Evolutionary conservation across 768 basidiomycete genomes (phyloP).

Genomic region (Dentipellis sp.): DNA sequence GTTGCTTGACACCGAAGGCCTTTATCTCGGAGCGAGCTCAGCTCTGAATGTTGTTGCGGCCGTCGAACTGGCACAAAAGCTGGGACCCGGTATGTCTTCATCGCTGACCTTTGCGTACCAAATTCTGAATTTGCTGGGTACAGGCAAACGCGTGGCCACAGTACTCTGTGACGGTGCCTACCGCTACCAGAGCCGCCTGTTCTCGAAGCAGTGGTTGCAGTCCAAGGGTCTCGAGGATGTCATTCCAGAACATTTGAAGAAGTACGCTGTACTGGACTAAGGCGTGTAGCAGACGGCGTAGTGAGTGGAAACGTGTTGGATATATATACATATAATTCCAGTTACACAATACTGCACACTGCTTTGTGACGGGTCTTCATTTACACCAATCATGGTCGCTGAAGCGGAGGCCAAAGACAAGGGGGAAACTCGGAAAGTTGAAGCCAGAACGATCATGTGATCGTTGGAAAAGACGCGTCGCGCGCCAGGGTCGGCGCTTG

Average conservation of each 20-base stretch:
- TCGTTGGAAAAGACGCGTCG: no score
- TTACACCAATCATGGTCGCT: no score
- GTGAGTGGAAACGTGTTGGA: no score
- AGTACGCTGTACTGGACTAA: constrained; percentile 81
- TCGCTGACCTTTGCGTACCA: background rate
- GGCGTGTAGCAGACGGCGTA: background rate
- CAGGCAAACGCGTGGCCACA: constrained; percentile 80
- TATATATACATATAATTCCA: no score
- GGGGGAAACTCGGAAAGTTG: no score
- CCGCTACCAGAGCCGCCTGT: constrained; percentile 91
- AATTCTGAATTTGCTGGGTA: background rate
- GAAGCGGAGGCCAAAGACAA: no score
- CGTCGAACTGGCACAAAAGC: constrained; percentile 71
- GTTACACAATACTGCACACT: no score
- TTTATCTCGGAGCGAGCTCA: constrained; percentile 91
- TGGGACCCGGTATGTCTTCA: constrained; percentile 61
- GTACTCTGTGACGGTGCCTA: constrained; percentile 94
- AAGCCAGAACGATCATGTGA: no score
- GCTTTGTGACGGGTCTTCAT: no score
- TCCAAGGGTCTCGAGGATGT: constrained; percentile 67
- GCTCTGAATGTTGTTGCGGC: constrained; percentile 95
- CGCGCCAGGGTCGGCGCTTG: no score
- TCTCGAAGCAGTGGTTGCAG: constrained; percentile 88
- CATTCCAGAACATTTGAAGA: constrained; percentile 78
- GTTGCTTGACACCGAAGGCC: constrained; percentile 81